Evolutionary conservation across 2,329 filamentous ascomycete genomes (phyloP).

Genomic region (Trichoderma oligosporum): DNA sequence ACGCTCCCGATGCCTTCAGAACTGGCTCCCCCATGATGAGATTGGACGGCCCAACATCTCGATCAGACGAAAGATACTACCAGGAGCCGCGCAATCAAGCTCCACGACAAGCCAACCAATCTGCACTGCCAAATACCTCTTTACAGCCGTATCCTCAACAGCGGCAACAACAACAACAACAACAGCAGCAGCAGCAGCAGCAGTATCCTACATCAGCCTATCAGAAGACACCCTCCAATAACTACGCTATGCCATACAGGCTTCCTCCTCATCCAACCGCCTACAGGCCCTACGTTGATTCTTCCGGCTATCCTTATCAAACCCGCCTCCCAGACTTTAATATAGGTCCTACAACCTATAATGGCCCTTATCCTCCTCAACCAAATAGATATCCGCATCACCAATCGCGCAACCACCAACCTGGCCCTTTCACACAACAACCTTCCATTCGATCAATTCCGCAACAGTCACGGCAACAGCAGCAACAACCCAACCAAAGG

Average conservation of each 20-base stretch:
- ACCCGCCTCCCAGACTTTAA: constrained; percentile 8
- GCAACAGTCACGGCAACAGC: constrained; percentile 18
- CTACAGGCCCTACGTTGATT: constrained; percentile 22
- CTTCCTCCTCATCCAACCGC: constrained; percentile 17
- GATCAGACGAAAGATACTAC: constrained; percentile 25
- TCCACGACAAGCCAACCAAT: not conserved
- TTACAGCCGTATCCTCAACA: not conserved
- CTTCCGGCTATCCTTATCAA: constrained; percentile 21
- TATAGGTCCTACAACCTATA: not conserved
- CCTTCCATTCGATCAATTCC: constrained; percentile 17
- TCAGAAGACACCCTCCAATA: constrained; percentile 1
- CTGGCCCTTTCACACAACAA: constrained; percentile 9
- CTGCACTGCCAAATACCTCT: not conserved
- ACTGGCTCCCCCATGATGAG: constrained; percentile 38
- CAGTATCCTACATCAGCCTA: not conserved
- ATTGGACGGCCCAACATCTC: constrained; percentile 36
- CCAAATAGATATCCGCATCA: constrained; percentile 16
- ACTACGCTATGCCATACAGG: constrained; percentile 13
- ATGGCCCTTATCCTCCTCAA: constrained; percentile 2
- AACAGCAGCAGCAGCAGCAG: not conserved
- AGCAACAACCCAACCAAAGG: constrained; percentile 21
- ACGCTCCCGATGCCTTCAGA: constrained; percentile 23
- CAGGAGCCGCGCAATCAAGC: not conserved
- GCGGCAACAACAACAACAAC: not conserved
- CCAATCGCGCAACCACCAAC: constrained; percentile 10